Conservation (phyloP, 805 yeast species). For the Starmerella stigmatis region DNA sequence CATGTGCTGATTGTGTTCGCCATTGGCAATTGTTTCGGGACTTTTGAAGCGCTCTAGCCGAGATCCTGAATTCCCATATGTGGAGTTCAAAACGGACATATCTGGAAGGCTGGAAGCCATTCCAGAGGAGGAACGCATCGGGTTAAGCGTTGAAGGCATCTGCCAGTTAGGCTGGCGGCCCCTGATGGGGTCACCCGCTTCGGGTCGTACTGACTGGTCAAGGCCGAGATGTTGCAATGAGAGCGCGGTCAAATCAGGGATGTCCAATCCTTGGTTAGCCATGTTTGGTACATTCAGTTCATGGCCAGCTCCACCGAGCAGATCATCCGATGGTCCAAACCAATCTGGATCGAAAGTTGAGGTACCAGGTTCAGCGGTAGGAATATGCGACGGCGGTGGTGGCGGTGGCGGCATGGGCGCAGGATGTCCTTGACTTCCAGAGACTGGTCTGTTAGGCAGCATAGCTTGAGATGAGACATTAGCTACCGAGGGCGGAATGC, state of each 20-base stretch:
- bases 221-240: slow-evolving; percentile 7
- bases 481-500: slow-evolving; percentile 4
- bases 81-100: not conserved
- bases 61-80: not conserved
- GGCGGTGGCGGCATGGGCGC: slow-evolving; percentile 1
- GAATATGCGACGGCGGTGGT: not conserved
- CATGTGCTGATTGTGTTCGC: not conserved
- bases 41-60: slow-evolving; percentile 1
- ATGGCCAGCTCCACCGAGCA: slow-evolving; percentile 4
- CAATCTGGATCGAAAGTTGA: not conserved
- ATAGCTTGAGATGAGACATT: not conserved
- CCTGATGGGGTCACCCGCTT: no score
- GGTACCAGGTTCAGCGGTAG: not conserved
- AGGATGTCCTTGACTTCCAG: slow-evolving; percentile 1
- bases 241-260: slow-evolving; percentile 12
- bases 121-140: not conserved
- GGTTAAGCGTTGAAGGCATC: not conserved
- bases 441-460: not conserved
- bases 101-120: not conserved
- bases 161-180: slow-evolving; percentile 3
- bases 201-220: not conserved
- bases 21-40: slow-evolving; percentile 4
- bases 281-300: not conserved
- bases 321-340: slow-evolving; percentile 2
- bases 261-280: slow-evolving; percentile 1